Evolutionary conservation across 2,329 filamentous ascomycete species (phyloP), one percentile per base, ranked within the genome.

Genomic region (Diplodia mutila): DNA sequence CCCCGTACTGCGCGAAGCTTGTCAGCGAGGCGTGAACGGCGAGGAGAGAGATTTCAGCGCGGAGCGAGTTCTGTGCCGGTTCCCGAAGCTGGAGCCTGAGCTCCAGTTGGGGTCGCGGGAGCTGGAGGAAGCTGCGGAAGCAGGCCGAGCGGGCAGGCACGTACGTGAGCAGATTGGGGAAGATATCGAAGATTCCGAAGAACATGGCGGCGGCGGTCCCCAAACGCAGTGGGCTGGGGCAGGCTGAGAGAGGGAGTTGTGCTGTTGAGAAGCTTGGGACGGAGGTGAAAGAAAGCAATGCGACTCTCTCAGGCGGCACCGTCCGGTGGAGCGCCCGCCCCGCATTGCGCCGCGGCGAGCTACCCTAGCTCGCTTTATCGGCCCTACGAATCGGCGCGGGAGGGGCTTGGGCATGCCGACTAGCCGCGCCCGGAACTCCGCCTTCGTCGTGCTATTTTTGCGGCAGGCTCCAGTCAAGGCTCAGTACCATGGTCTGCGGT

Each of bases 1-100:
- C 78, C 94, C 80, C 70, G 92, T 94, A 77, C 93, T 97, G 53
- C 77, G 65, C 29, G 57, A 49, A 25, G 63, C 64, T 72, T 66
- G 76, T 75, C 69, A 69, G 70, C 59, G 37, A 51, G 68, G 23
- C 23, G 34, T 11, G 29, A 4, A 37, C 34, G 11, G 14, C 18
- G 49, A 9, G 8, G 18, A 12, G 27, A 53, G 46, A 39, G 21
- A 25, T 9, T 61, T 32, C 39, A 14, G 39, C n/a, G 37, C 21
- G 11, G 12, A n/a, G 37, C 54, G 37, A 57, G 54, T 27, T 21
- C 25, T 16, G 57, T 61, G 57, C 42, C 34, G 46, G 49, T 7
- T 52, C 51, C 48, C 21, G 65, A 46, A 3, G 32, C 48, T 61
- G 65, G 23, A 54, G 61, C 49, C 37, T 54, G 48, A 54, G 51